Conservation (phyloP, 2,329 filamentous ascomycete genomes). For the Xylariaceae sp. region DNA sequence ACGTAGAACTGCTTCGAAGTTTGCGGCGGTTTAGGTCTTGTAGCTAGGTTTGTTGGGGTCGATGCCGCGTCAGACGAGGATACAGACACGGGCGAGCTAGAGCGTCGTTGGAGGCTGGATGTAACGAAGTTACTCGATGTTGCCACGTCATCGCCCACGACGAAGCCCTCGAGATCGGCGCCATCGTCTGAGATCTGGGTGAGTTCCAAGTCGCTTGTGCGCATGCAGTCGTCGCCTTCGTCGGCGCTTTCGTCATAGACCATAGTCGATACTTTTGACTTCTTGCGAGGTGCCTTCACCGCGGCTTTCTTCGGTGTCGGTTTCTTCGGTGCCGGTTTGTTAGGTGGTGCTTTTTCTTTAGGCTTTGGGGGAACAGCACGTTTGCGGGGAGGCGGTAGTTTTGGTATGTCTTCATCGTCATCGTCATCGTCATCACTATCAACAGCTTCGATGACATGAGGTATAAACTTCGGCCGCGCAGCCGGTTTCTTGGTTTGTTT, state of each 20-base stretch:
- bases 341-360: background rate
- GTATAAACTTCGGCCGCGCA: slow-evolving; percentile 5
- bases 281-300: slow-evolving; percentile 13
- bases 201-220: slow-evolving; percentile 34
- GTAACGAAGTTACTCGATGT: slow-evolving; percentile 29
- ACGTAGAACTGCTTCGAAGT: slow-evolving; percentile 21
- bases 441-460: background rate
- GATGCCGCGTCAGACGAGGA: slow-evolving; percentile 14
- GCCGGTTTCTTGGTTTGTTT: slow-evolving; percentile 16
- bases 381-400: slow-evolving; percentile 17
- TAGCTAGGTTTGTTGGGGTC: slow-evolving; percentile 10
- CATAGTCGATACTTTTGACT: slow-evolving; percentile 16
- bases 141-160: slow-evolving; percentile 30
- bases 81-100: slow-evolving; percentile 23
- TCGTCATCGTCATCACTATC: slow-evolving; percentile 12
- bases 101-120: slow-evolving; percentile 23
- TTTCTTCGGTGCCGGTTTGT: too few species aligned
- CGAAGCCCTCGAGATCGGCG: slow-evolving; percentile 31
- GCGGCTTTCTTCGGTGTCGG: slow-evolving; percentile 7
- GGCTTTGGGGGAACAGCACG: slow-evolving; percentile 13
- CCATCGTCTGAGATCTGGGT: slow-evolving; percentile 34
- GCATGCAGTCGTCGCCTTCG: slow-evolving; percentile 33
- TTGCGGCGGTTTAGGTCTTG: background rate
- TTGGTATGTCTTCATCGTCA: slow-evolving; percentile 11
- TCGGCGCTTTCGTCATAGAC: slow-evolving; percentile 34